phyloP scores from a whole-genome alignment of 495 filamentous ascomycete genomes.

The Talaromyces borbonicus region DNA sequence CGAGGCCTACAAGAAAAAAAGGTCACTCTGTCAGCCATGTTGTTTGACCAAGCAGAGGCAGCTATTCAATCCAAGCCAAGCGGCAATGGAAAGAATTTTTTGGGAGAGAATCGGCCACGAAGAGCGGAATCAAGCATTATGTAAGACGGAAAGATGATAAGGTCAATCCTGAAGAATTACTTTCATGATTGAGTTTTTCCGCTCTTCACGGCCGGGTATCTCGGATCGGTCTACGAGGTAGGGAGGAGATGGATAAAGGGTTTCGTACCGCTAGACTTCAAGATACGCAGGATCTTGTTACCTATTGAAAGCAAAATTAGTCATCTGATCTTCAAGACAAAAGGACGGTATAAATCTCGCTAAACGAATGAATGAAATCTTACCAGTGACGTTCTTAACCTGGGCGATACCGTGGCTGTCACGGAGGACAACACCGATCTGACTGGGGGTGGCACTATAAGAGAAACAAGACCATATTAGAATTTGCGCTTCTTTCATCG shows the following conservation, averaged over 20 bases:
- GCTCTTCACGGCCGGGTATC: neutral
- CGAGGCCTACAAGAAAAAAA: slow-evolving; percentile 76
- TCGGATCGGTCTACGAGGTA: slow-evolving; percentile 1
- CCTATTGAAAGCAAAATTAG: slow-evolving; percentile 42
- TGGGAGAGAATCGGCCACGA: too few relatives aligned
- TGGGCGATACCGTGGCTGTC: slow-evolving; percentile 96
- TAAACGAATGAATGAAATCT: slow-evolving; percentile 25
- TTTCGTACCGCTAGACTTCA: slow-evolving; percentile 84
- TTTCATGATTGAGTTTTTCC: neutral
- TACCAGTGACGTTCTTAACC: slow-evolving; percentile 95
- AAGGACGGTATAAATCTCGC: too few relatives aligned
- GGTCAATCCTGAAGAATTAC: neutral
- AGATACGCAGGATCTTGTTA: slow-evolving; percentile 99
- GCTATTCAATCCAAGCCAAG: too few relatives aligned
- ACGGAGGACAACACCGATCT: slow-evolving; percentile 97
- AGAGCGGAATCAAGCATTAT: too few relatives aligned
- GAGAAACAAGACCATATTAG: neutral
- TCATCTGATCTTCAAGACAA: neutral
- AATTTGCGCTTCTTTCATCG: neutral
- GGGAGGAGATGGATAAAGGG: slow-evolving; percentile 5
- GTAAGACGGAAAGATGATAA: too few relatives aligned
- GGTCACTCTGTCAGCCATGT: slow-evolving; percentile 90
- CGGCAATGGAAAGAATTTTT: too few relatives aligned
- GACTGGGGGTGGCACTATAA: slow-evolving; percentile 73
- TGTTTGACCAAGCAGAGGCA: slow-evolving; percentile 90